Base-by-base conservation (phyloP, 2,329 filamentous ascomycete genomes). In the Colletotrichum zoysiae region DNA sequence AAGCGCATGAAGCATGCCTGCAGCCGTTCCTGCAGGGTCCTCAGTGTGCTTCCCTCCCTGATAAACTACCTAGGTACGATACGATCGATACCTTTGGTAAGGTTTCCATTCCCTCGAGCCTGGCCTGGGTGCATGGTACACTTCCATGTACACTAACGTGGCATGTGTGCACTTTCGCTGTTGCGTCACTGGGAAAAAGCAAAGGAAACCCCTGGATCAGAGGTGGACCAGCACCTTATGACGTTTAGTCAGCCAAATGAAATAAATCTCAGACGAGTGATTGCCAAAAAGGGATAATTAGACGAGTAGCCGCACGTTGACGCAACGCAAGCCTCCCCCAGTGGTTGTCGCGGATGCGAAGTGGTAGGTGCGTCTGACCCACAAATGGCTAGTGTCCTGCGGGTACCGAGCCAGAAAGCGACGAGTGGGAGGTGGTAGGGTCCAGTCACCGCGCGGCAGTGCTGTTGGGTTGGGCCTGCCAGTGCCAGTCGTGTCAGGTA, bases 221-320 rank as follows among this genome's bases (percentile, higher is more conserved):
- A 62, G 38, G 51, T 46, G 18, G 48, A 16, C 35, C 42, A 35
- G 42, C 42, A 56, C 35, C 58, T 63, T 50, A 57, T 63, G 42
- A 51, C 30, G 58, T 26, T 71, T 71, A 68, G 69, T 68, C 58
- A 68, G 20, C 9, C 9, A n/a, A 16, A 35, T 57, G 33, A 44
- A 44, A 57, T 46, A 56, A 60, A 64, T 30, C 40, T 50, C 69
- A 64, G 53, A 44, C 55, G 62, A 67, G 70, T 48, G 70, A 58
- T 59, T 73, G 50, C 65, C 59, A 14, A n/a, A 73, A 70, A 55
- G 20, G 33, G 73, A 48, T 23, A 70, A 61, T 70, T 73, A 67
- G 63, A 65, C 63, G 73, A 71, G 67, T 62, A 70, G 70, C 70
- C 66, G 70, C 70, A 65, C 44, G 67, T 65, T 72, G 48, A 72